phyloP scores from a whole-genome alignment of 352 stramenopile genomes.

The Pythium dissotocum region DNA sequence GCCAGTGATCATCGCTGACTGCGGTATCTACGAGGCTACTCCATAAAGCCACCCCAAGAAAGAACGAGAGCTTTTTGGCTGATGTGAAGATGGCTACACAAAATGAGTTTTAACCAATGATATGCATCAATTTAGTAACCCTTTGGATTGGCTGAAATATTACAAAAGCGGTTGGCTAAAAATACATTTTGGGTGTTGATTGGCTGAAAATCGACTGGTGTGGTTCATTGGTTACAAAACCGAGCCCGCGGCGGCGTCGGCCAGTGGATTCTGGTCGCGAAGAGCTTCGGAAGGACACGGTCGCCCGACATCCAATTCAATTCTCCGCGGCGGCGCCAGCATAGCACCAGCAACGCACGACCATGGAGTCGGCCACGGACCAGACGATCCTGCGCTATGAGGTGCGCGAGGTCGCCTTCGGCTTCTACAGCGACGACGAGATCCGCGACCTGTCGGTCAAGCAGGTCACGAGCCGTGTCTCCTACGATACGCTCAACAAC shows the following conservation, averaged over 20 bases:
- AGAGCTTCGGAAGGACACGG: conserved; percentile 19
- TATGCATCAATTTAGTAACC: not conserved
- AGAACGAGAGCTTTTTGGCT: not conserved
- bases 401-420: conserved; percentile 91
- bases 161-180: conserved; percentile 35
- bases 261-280: conserved; percentile 24
- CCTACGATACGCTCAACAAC: conserved; percentile 95
- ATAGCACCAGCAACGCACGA: conserved; percentile 1
- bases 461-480: conserved; percentile 94
- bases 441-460: conserved; percentile 96
- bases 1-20: conserved; percentile 96
- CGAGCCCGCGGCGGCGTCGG: conserved; percentile 1
- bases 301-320: conserved; percentile 9
- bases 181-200: conserved; percentile 10
- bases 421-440: conserved; percentile 98
- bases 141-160: conserved; percentile 36
- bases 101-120: conserved; percentile 29
- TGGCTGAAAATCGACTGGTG: conserved; percentile 30
- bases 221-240: conserved; percentile 24
- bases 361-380: conserved; percentile 87
- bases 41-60: conserved; percentile 17
- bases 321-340: conserved; percentile 1
- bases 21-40: conserved; percentile 80
- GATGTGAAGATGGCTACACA: conserved; percentile 26
- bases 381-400: conserved; percentile 92